Conservation (phyloP, 768 basidiomycete genomes). For the Leccinum aurantiacum region DNA sequence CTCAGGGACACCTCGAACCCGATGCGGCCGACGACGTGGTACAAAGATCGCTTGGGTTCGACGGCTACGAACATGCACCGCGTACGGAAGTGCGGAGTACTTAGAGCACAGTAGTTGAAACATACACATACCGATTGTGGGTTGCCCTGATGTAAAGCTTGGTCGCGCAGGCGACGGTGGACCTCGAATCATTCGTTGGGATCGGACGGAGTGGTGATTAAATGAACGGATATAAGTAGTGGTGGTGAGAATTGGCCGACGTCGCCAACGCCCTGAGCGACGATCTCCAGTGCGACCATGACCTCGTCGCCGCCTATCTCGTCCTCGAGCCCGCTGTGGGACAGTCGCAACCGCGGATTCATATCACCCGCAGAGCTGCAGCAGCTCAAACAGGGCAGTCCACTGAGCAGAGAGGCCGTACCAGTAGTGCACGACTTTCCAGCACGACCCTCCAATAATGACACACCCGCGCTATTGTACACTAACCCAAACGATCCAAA, state of each 20-base stretch:
- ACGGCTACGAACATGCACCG: conserved; percentile 51
- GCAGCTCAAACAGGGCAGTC: conserved; percentile 35
- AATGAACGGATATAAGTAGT: not conserved
- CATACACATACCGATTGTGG: not conserved
- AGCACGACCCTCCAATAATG: conserved; percentile 26
- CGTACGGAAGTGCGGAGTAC: not conserved
- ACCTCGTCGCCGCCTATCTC: conserved; percentile 6
- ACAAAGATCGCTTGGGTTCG: conserved; percentile 78
- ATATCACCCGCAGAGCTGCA: conserved; percentile 36
- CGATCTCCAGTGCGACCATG: conserved; percentile 7
- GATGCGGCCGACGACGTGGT: conserved; percentile 82
- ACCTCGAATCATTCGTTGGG: not conserved
- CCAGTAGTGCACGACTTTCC: conserved; percentile 33
- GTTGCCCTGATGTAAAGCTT: not conserved
- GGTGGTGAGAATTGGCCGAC: not conserved
- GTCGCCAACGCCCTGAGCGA: not conserved
- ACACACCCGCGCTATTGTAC: conserved; percentile 8
- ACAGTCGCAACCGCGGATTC: conserved; percentile 35
- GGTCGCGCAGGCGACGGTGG: not conserved
- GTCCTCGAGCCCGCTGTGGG: conserved; percentile 38
- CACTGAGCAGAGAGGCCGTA: conserved; percentile 16
- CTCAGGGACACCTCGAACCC: conserved; percentile 83
- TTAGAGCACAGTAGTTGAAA: not conserved
- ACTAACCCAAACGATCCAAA: conserved; percentile 18
- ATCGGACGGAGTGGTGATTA: not conserved